Percentiles rank a stretch among this genome's conserved stretches.
Evolutionary conservation across 306 rosid genomes (phyloP).

Genomic region (Mucuna pruriens): DNA sequence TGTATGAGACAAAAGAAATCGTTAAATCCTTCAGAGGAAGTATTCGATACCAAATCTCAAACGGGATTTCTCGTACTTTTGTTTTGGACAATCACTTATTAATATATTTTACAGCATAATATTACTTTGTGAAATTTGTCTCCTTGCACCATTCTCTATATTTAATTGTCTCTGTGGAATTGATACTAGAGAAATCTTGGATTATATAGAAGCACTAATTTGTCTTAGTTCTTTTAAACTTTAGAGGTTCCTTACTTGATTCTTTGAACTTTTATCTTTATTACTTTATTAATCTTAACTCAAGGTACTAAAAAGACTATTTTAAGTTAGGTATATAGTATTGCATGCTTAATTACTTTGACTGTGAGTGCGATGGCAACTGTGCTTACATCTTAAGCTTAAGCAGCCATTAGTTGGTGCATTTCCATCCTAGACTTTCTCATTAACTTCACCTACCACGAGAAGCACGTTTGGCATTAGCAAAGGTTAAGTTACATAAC

Average conservation of each 20-base stretch:
- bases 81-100: neutral
- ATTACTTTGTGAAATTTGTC: neutral
- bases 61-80: neutral
- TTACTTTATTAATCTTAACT: neutral
- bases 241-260: neutral
- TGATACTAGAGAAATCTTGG: conserved; percentile 4
- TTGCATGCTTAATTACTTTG: neutral
- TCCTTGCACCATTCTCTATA: neutral
- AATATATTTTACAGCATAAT: neutral
- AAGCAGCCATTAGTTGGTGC: neutral
- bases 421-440: conserved; percentile 2
- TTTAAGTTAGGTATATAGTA: conserved; percentile 7
- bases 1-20: too few species aligned
- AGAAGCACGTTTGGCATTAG: conserved; percentile 28
- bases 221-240: neutral
- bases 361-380: neutral
- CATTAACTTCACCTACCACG: conserved; percentile 19
- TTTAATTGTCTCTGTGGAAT: neutral
- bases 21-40: too few species aligned
- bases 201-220: neutral
- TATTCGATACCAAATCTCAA: neutral
- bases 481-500: neutral
- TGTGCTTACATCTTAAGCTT: neutral
- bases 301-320: neutral
- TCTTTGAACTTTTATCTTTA: neutral